Conservation (phyloP, 768 basidiomycete genomes). For the Mycena maculata region DNA sequence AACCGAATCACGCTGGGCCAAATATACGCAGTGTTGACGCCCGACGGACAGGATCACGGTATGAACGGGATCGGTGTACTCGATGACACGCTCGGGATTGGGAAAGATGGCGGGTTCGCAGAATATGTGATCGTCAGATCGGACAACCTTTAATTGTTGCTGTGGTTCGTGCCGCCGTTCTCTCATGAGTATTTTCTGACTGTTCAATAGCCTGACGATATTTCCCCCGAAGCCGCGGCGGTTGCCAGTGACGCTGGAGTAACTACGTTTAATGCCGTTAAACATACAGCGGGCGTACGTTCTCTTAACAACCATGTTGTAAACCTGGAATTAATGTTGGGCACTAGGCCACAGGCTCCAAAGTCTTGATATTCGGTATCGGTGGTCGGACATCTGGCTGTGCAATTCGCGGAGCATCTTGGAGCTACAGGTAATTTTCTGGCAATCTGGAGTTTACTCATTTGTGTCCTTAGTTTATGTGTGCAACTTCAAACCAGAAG, state of each 20-base stretch:
- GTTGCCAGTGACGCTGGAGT: slow-evolving; percentile 30
- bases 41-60: background rate
- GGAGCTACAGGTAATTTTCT: slow-evolving; percentile 31
- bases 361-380: slow-evolving; percentile 32
- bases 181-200: background rate
- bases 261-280: slow-evolving; percentile 30
- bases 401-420: slow-evolving; percentile 37
- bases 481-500: slow-evolving; percentile 33
- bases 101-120: slow-evolving; percentile 29
- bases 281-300: slow-evolving; percentile 18
- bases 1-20: background rate
- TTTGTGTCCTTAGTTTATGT: slow-evolving; percentile 29
- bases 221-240: slow-evolving; percentile 24
- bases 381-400: slow-evolving; percentile 30
- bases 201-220: slow-evolving; percentile 16
- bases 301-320: background rate
- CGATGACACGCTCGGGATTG: slow-evolving; percentile 14
- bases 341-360: slow-evolving; percentile 19
- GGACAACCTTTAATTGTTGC: slow-evolving; percentile 11
- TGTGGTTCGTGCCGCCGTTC: slow-evolving; percentile 6
- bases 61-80: background rate
- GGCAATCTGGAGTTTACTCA: background rate
- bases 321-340: background rate
- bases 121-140: slow-evolving; percentile 23
- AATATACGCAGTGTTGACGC: slow-evolving; percentile 19